Conservation (phyloP, 148 eudicot species). For the Amaranthus hypochondriacus region DNA sequence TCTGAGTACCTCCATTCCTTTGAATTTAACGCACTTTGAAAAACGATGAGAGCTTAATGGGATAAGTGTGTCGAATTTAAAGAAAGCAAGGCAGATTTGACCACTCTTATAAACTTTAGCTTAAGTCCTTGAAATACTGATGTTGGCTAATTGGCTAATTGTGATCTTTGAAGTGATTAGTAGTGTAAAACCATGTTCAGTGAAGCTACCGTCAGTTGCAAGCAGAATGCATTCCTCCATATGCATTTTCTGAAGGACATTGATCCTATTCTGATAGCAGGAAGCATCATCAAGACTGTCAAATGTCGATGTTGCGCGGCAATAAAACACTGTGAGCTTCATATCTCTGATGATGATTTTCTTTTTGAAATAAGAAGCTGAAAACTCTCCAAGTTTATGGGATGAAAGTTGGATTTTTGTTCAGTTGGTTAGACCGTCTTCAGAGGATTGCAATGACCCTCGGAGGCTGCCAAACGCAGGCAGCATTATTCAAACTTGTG, state of each 20-base stretch:
- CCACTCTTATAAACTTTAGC: too few relatives aligned
- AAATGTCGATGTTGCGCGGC: conserved; percentile 31
- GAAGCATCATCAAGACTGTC: conserved; percentile 46
- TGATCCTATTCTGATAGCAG: conserved; percentile 39
- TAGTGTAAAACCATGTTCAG: not conserved
- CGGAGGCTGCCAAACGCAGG: conserved; percentile 27
- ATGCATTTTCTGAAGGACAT: conserved; percentile 34
- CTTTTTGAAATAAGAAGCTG: conserved; percentile 44
- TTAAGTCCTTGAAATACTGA: too few relatives aligned
- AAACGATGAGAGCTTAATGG: too few relatives aligned
- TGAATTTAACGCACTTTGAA: too few relatives aligned
- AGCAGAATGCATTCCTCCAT: conserved; percentile 46
- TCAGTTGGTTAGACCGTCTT: conserved; percentile 31
- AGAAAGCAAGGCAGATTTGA: too few relatives aligned
- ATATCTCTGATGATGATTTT: conserved; percentile 31
- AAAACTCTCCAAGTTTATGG: conserved; percentile 50
- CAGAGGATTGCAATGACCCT: conserved; percentile 30
- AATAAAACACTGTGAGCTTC: conserved; percentile 37
- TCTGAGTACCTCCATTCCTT: too few relatives aligned
- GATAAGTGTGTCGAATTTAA: too few relatives aligned
- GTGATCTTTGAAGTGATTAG: too few relatives aligned
- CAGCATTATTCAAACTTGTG: conserved; percentile 35
- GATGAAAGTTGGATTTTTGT: conserved; percentile 54
- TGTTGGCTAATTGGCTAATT: too few relatives aligned
- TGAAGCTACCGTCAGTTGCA: conserved; percentile 44